Base-by-base conservation (phyloP, 805 yeast species). In the Yamadazyma scolyti region DNA sequence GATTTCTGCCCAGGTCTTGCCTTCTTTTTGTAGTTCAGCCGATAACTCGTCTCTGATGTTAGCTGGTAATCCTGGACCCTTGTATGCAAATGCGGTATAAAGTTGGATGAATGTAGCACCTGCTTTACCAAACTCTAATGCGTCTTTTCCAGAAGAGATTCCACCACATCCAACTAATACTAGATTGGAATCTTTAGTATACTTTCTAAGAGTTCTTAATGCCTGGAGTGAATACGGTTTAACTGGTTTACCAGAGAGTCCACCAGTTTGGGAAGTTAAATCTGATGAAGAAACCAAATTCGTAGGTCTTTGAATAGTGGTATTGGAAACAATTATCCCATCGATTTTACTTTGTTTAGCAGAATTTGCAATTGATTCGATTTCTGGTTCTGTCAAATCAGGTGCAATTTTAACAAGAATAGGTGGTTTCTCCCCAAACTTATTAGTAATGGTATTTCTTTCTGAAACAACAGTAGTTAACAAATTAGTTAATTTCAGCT, bases 91-190 rank as follows among this genome's bases (percentile, higher is more conserved):
- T 2, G 94, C 78, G 3, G 97, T 89, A 63, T 88, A 87, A 33
- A 88, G 56, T 58, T 90, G 84, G 28, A 90, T 77, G 53, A 79
- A 84, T n/a, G 82, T 72, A 9, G 97, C 97, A 36, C 97, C 97
- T 1, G 96, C 95, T 49, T 76, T 77, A 20, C 93, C 96, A 57
- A 81, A 90, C 44, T 89, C 97, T 28, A 89, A 63, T 0, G 89
- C 97, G 52, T 90, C 97, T 42, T 77, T 69, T 34, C 96, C 97
- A 15, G 68, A 61, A n/a, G 82, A 68, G 44, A 90, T 87, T 43
- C 97, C 97, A 35, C 97, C 97, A 60, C 96, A 88, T 20, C 97
- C 97, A 43, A 90, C 73, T 25, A 90, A 69, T 2, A 88, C 83
- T 42, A 88, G 57, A 31, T 77, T 70, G 1, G 82, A 72, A 39